Base-by-base conservation (phyloP, 208 protist species). In the Wallacemonas collosoma region DNA sequence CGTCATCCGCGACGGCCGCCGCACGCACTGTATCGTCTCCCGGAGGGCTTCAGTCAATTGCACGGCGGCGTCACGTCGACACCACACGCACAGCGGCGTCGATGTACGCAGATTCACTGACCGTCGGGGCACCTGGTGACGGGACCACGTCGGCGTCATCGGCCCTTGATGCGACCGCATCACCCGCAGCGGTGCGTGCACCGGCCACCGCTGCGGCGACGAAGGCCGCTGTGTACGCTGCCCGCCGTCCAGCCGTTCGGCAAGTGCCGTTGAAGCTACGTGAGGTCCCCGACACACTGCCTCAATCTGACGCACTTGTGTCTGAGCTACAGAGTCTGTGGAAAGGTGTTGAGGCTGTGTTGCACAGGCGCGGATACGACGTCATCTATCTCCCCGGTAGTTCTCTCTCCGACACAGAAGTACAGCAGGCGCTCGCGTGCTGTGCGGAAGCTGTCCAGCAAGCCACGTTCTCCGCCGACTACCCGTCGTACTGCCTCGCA, bases 391-490 rank as follows among this genome's bases (percentile, higher is more conserved):
- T 94, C 17, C 85, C 87, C 3, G 58, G 64, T 4, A 56, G 67
- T 0, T 11, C 12, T 12, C 76, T 94, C 15, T 88, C 85, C 1
- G 83, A 80, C 1, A 53, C 14, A 39, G 77, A 86, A 55, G 78
- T 85, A 47, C 63, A 71, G 44, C 71, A 91, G 66, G 89, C 76
- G 15, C 61, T 90, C 39, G 83, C 44, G 38, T 95, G 90, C 78
- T 95, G 90, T 60, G 74, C 62, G 2, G 76, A 83, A 4, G 86
- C 90, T 26, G 84, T 95, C 39, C 72, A 57, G 17, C 71, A 86
- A 36, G 88, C 88, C 48, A 95, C 90, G 50, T 93, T 95, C 76
- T 93, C 88, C 2, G 75, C 73, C 17, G 80, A 80, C 61, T 95
- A 95, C 77, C 90, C 90, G 1, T 53, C 65, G 50, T 95, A 93